Percentiles rank a stretch among this genome's conserved stretches.
These are phyloP conservation scores for Urochloa ruziziensis DNA, from an alignment of 176 grass and related monocot genomes.

Conservation along the genomic window DNA sequence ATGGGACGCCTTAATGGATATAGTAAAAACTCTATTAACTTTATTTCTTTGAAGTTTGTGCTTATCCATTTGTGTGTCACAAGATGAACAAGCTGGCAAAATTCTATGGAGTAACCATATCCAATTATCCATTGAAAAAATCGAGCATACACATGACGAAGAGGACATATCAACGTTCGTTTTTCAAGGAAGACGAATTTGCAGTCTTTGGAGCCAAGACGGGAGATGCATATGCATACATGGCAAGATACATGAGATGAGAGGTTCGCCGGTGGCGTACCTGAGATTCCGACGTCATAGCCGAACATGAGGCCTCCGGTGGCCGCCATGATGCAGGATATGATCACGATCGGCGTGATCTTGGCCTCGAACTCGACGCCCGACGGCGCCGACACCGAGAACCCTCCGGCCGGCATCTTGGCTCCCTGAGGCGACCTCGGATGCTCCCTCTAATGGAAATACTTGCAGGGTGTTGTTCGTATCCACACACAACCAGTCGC, in stretches of 20 bases:
- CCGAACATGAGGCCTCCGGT: slow-evolving; percentile 96
- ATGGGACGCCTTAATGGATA: neutral
- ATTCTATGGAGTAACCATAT: neutral
- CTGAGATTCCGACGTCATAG: slow-evolving; percentile 91
- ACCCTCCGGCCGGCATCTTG: slow-evolving; percentile 75
- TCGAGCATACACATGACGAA: neutral
- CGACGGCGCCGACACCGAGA: slow-evolving; percentile 63
- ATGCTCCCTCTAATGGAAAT: neutral
- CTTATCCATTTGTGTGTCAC: neutral
- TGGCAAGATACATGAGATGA: neutral
- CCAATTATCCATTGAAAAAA: neutral
- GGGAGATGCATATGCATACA: neutral
- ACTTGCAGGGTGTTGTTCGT: neutral
- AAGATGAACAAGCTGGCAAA: neutral
- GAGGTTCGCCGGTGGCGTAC: slow-evolving; percentile 15
- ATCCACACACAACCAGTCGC: neutral
- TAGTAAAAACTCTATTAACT: neutral
- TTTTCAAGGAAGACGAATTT: too few species aligned
- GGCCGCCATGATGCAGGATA: slow-evolving; percentile 95
- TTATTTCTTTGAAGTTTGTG: neutral
- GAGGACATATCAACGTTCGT: neutral
- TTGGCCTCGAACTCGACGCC: slow-evolving; percentile 82
- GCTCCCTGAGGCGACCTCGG: neutral
- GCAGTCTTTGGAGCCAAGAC: neutral
- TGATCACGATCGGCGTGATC: slow-evolving; percentile 85